Evolutionary conservation across 2,329 filamentous ascomycete genomes (phyloP), one percentile per base, ranked within the genome.

Genomic region (Aspergillus chevalieri): DNA sequence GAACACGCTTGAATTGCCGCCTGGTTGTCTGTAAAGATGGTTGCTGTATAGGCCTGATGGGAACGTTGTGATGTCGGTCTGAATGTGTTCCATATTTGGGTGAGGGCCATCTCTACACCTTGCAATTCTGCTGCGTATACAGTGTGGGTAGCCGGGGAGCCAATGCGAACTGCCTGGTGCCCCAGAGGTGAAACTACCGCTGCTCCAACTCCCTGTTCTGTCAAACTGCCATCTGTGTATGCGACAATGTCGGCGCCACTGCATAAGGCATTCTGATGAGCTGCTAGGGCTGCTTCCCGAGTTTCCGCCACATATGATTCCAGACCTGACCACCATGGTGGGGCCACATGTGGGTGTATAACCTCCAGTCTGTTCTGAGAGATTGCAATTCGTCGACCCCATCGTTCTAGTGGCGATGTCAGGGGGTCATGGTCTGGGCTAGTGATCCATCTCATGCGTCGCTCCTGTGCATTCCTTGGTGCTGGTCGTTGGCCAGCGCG

Each of bases 21-120:
- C 42, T 67, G 55, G 48, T 66, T 69, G 46, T 65, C 57, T 15
- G 61, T 65, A 47, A 65, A 67, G 49, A 64, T 59, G 26, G 12
- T 28, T 28, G 26, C 26, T 4, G 8, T 28, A 26, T 12, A 24
- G 17, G 17, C 17, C 17, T 2, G 17, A 17, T 17, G 17, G 17
- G 17, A 17, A 17, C 17, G 2, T 17, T 6, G 36, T 2, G 36
- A 15, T 15, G 14, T 14, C 4, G 4, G 36, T 39, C 14, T 3
- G 1, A 4, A 5, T 22, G 4, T 38, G 34, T 4, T 17, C 3
- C 34, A 4, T 28, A 28, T 28, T 28, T 28, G 26, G 7, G 8
- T 28, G 26, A 15, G 34, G 1, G 34, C 34, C 34, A 38, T 38
- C 17, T 38, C 6, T n/a, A 38, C 15, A 14, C 34, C 34, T n/a